These are phyloP conservation scores for Fusarium sp. DNA, from an alignment of 2,329 filamentous ascomycete genomes.

Conservation along the genomic window DNA sequence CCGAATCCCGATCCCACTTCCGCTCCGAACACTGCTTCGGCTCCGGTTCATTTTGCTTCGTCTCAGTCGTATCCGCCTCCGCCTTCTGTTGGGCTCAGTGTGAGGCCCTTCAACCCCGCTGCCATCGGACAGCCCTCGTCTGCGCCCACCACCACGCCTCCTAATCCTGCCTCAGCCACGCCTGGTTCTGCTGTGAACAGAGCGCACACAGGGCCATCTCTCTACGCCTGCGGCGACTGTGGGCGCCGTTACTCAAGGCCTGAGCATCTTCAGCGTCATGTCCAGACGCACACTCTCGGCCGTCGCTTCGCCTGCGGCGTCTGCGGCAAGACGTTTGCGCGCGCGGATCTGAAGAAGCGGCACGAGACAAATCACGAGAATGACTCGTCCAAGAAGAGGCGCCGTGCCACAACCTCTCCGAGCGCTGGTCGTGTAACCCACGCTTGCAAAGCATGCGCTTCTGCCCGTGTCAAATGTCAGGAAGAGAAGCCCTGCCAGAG, in stretches of 20 bases:
- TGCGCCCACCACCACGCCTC: slow-evolving; percentile 1
- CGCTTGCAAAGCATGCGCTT: slow-evolving; percentile 64
- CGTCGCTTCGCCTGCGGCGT: slow-evolving; percentile 63
- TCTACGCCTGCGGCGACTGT: slow-evolving; percentile 66
- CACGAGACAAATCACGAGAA: slow-evolving; percentile 65
- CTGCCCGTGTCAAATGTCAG: slow-evolving; percentile 67
- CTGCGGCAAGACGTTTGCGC: slow-evolving; percentile 66
- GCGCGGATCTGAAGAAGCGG: slow-evolving; percentile 65
- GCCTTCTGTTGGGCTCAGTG: background rate
- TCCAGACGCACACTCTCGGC: slow-evolving; percentile 63
- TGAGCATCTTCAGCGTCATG: slow-evolving; percentile 65
- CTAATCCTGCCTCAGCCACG: slow-evolving; percentile 2
- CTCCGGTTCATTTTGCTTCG: slow-evolving; percentile 21
- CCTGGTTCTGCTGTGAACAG: slow-evolving; percentile 12
- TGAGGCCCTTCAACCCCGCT: slow-evolving; percentile 10
- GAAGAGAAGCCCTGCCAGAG: slow-evolving; percentile 66
- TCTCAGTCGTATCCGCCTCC: slow-evolving; percentile 32
- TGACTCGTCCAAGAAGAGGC: slow-evolving; percentile 60
- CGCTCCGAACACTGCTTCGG: slow-evolving; percentile 8
- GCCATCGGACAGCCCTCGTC: slow-evolving; percentile 10
- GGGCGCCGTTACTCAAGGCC: slow-evolving; percentile 64
- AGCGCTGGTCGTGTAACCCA: slow-evolving; percentile 63
- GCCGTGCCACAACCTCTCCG: slow-evolving; percentile 58
- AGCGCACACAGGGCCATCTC: slow-evolving; percentile 47
- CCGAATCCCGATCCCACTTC: slow-evolving; percentile 28